These are phyloP conservation scores for Rhodocollybia butyracea DNA, from an alignment of 768 basidiomycete species.

Conservation along the genomic window DNA sequence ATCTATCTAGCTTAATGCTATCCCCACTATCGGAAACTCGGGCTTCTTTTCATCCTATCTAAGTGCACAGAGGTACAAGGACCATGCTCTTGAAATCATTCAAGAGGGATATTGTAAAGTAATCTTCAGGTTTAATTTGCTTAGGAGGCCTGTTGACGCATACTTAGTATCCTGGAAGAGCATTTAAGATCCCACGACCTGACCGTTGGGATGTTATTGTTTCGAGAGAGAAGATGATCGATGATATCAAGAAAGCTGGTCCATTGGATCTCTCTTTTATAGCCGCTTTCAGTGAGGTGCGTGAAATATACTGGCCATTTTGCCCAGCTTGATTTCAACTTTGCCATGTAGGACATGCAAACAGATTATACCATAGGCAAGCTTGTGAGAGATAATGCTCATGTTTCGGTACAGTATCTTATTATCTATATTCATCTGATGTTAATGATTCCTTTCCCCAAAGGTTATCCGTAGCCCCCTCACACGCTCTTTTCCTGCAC, in stretches of 20 bases:
- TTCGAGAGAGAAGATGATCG: conserved; percentile 25
- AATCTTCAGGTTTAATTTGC: too few relatives aligned
- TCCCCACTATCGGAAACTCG: conserved; percentile 9
- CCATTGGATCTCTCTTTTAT: conserved; percentile 25
- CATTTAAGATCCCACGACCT: conserved; percentile 21
- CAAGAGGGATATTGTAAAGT: conserved; percentile 13
- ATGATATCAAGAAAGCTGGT: conserved; percentile 30
- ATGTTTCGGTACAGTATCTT: too few relatives aligned
- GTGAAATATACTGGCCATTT: neutral
- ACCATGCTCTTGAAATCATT: conserved; percentile 5
- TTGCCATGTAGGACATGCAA: conserved; percentile 3
- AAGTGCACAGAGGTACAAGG: neutral
- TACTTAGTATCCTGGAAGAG: conserved; percentile 4
- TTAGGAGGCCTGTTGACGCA: neutral
- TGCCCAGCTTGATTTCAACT: neutral
- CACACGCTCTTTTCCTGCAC: conserved; percentile 7
- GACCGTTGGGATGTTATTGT: conserved; percentile 29
- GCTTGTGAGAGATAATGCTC: neutral
- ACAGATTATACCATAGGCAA: conserved; percentile 3
- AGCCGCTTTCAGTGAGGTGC: conserved; percentile 3
- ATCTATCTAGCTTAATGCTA: conserved; percentile 6
- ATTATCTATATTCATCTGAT: too few relatives aligned
- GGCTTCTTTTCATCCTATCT: conserved; percentile 9
- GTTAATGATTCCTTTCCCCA: too few relatives aligned
- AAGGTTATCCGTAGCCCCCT: conserved; percentile 5